Conservation (phyloP, 1,139 yeast genomes). For the Blastobotrys indianensis region DNA sequence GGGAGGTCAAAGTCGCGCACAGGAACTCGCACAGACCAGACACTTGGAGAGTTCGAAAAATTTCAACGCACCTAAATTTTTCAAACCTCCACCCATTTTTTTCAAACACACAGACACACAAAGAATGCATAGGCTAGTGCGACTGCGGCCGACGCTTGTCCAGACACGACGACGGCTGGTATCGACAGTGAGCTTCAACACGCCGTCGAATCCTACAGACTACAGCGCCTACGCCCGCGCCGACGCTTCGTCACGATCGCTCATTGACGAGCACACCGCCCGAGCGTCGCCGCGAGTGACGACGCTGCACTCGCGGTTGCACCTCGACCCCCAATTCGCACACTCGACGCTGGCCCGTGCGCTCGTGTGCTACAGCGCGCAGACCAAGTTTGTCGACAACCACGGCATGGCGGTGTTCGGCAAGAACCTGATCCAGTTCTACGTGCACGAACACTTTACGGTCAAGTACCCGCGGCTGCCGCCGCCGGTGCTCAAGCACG, state of each 20-base stretch:
- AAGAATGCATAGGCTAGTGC: neutral
- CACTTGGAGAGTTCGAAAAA: no score
- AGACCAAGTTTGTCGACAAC: conserved; percentile 56
- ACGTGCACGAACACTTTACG: conserved; percentile 67
- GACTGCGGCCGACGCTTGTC: neutral
- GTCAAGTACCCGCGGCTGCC: conserved; percentile 87
- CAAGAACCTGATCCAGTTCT: conserved; percentile 65
- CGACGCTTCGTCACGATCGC: conserved; percentile 14
- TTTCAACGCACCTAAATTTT: no score
- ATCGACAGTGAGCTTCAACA: conserved; percentile 7
- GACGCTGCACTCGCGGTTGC: conserved; percentile 75
- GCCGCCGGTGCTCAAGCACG: conserved; percentile 63
- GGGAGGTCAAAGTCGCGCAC: no score
- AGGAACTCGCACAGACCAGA: no score
- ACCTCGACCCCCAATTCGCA: conserved; percentile 40
- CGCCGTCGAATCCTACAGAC: conserved; percentile 26
- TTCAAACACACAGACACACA: no score
- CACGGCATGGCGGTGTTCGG: conserved; percentile 80
- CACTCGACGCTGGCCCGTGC: conserved; percentile 74
- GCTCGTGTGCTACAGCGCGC: conserved; percentile 49
- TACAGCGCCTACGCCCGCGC: conserved; percentile 24
- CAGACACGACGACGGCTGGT: neutral
- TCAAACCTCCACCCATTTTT: no score
- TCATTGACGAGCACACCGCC: conserved; percentile 43
- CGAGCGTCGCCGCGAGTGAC: conserved; percentile 59